Evolutionary conservation across 148 eudicot species (phyloP), one percentile per base, ranked within the genome.

Genomic region (Rhododendron ovatum): DNA sequence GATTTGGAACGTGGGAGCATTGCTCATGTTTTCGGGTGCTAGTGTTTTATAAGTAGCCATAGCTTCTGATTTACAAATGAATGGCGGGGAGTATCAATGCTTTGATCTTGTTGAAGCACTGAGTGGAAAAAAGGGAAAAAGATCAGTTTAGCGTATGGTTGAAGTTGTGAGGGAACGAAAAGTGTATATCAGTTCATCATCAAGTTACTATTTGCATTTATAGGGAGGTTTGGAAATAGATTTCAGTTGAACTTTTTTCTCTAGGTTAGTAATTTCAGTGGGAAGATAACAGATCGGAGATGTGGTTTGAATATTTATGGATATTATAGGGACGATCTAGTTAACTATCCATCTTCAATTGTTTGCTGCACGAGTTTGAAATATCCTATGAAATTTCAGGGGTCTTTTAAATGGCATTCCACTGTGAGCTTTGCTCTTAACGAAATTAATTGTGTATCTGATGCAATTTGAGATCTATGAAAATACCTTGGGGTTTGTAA

Each of bases 301-400:
- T 20, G 47, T 20, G 39, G 83, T 57, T 81, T 4, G 11, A 80
- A 20, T 50, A 17, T 7, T 57, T 30, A 57, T 20, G 83, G 28
- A 81, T 24, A 33, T 57, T 18, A 1, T 47, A 0, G 14, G 35
- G 22, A 20, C 20, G 1, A 2, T 47, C 35, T 47, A 14, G 57
- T 78, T 78, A 47, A 78, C 37, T 24, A 47, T 22, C 57, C 3
- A 78, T 4, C 82, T 78, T 45, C 33, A 24, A 12, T 78, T 3
- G 0, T 45, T 78, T 47, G 20, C 53, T 10, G 10, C 7, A 1
- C 50, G 59, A 47, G 12, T 47, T 78, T 5, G 18, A 47, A 37
- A 78, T 78, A 20, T 78, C 26, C 71, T 57, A 59, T 82, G 59
- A 78, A 77, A 17, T 22, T 33, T 82, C n/a, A 63, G 84, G 33